These are phyloP conservation scores for Aquilaria yunnanensis DNA, from an alignment of 345 rosid genomes.

Conservation along the genomic window DNA sequence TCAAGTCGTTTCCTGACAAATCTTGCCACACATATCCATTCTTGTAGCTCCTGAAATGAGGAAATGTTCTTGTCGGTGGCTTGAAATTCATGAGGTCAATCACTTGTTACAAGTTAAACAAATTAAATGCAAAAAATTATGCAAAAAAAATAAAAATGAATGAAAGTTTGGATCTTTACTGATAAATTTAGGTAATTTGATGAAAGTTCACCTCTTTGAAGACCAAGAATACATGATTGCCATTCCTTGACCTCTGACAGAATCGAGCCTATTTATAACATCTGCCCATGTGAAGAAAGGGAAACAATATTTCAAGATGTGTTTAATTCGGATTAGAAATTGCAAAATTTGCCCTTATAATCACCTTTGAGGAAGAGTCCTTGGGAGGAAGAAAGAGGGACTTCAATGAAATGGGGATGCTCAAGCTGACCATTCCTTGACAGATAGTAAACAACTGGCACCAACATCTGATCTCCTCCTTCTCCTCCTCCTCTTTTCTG, in stretches of 20 bases:
- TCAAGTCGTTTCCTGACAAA: conserved; percentile 43
- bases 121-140: too few species aligned
- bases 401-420: conserved; percentile 71
- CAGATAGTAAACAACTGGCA: conserved; percentile 57
- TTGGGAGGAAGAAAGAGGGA: conserved; percentile 43
- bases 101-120: too few species aligned
- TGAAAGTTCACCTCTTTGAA: conserved; percentile 37
- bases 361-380: conserved; percentile 58
- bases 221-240: conserved; percentile 64
- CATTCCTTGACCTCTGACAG: conserved; percentile 54
- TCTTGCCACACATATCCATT: conserved; percentile 76
- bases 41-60: conserved; percentile 41
- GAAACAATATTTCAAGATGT: neutral
- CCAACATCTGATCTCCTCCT: neutral
- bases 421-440: conserved; percentile 62
- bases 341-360: neutral
- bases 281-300: conserved; percentile 22
- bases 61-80: too few species aligned
- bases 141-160: neutral
- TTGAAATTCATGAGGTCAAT: too few species aligned
- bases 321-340: neutral
- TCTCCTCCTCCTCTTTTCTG: conserved; percentile 24
- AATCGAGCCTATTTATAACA: conserved; percentile 38
- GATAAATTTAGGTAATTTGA: neutral
- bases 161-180: neutral